Conservation (phyloP, 1,139 yeast species). For the Pichia sp. region DNA sequence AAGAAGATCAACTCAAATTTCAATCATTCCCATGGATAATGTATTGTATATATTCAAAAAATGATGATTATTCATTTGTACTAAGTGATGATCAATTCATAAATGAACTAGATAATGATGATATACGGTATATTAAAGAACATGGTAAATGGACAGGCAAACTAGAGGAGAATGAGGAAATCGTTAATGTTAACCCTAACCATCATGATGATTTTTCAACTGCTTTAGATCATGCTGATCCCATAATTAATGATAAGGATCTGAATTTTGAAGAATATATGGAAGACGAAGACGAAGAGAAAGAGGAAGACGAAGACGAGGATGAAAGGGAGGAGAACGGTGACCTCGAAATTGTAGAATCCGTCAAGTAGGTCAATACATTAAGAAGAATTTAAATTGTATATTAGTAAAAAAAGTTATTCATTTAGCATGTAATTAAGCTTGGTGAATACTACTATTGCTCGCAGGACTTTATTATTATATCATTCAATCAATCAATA, state of each 20-base stretch:
- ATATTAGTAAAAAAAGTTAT: too few species aligned
- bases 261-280: conserved; percentile 5
- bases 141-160: conserved; percentile 4
- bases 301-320: neutral
- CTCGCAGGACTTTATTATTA: too few species aligned
- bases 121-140: neutral
- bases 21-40: conserved; percentile 83
- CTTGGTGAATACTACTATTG: too few species aligned
- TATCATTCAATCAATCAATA: too few species aligned
- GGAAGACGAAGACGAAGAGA: neutral
- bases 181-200: neutral
- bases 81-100: conserved; percentile 16
- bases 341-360: too few species aligned
- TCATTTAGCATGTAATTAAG: too few species aligned
- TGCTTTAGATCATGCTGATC: conserved; percentile 5
- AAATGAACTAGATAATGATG: conserved; percentile 3
- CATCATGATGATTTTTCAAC: conserved; percentile 8
- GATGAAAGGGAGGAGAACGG: neutral
- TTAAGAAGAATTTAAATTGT: too few species aligned
- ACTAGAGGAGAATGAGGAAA: neutral
- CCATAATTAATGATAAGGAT: neutral
- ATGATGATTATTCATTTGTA: conserved; percentile 25
- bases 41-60: conserved; percentile 40
- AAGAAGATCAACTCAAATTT: conserved; percentile 60
- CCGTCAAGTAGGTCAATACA: too few species aligned